Evolutionary conservation across 2,329 filamentous ascomycete species (phyloP), one percentile per base, ranked within the genome.

Genomic region (Colletotrichum orchidophilum): DNA sequence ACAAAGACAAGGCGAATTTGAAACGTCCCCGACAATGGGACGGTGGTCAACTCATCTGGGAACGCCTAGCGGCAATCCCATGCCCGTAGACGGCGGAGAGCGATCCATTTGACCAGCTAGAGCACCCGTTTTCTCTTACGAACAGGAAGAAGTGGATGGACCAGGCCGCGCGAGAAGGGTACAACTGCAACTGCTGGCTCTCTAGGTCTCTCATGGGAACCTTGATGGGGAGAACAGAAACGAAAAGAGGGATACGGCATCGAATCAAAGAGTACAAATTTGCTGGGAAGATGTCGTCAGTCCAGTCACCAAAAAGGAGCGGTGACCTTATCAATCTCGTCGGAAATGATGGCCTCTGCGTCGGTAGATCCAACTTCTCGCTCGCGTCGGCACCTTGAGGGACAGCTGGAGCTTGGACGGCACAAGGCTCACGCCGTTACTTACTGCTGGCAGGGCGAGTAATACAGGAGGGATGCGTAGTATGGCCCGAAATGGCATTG

Each of bases 351-450:
- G 63, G 39, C 18, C 24, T 60, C 2, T 15, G 35, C 18, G n/a
- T 27, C 33, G 35, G 54, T n/a, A 21, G 39, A 46, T 46, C 18
- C 31, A 57, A 5, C 24, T 29, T 26, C 31, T 11, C 29, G 12
- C 60, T 63, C 68, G 64, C 58, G 64, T 50, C 63, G 58, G 64
- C 31, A 71, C 68, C 68, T 63, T 68, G 63, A 68, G 50, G 18
- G 65, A 33, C 35, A 21, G 26, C 26, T 46, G 39, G 18, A 46
- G 18, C 39, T 46, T n/a, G 18, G 39, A 18, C n/a, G 21, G 21
- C 18, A 46, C 39, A 46, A 21, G 39, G 18, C 39, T 46, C 39
- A 21, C 18, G 39, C 8, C n/a, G 18, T 46, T 21, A 21, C 18
- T 46, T 7, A 46, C 18, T n/a, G 39, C 39, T 46, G 39, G 39